phyloP scores from a whole-genome alignment of 768 basidiomycete genomes.

The Trametopsis cervina region DNA sequence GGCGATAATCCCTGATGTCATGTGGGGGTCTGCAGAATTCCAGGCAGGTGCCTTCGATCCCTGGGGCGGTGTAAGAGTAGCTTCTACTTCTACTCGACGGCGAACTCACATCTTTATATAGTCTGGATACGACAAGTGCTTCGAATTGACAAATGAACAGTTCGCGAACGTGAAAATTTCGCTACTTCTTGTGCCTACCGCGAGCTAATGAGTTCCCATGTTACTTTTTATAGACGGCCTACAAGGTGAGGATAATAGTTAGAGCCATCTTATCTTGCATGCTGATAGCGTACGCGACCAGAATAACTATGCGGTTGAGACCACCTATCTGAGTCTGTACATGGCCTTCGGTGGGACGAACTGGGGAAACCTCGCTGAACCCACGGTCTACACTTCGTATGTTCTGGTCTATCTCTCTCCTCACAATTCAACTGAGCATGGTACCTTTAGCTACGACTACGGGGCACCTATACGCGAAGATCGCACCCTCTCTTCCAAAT shows the following conservation, averaged over 20 bases:
- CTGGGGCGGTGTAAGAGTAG: conserved; percentile 20
- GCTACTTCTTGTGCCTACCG: background rate
- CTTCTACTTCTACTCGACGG: background rate
- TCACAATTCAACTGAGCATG: background rate
- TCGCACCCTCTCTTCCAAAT: conserved; percentile 21
- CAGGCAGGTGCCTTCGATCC: conserved; percentile 20
- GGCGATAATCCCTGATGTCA: conserved; percentile 14
- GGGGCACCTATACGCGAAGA: conserved; percentile 23
- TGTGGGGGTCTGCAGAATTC: conserved; percentile 17
- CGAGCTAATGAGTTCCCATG: background rate
- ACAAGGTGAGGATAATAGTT: conserved; percentile 1
- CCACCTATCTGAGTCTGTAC: conserved; percentile 17
- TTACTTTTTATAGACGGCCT: conserved; percentile 1
- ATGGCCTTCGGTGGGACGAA: conserved; percentile 21
- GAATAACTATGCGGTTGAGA: conserved; percentile 21
- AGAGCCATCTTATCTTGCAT: background rate
- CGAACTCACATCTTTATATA: background rate
- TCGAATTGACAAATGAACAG: conserved; percentile 16
- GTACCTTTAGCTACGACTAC: conserved; percentile 18
- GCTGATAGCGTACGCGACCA: conserved; percentile 3
- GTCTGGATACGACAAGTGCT: conserved; percentile 22
- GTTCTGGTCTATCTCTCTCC: background rate
- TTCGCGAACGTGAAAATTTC: conserved; percentile 22
- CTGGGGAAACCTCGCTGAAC: conserved; percentile 22
- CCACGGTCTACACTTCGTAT: conserved; percentile 18